A percentile compares a stretch with the other conserved stretches of the same genome.
phyloP scores from a whole-genome alignment of 495 filamentous ascomycete genomes.

The Saxispiralis lemnorum region DNA sequence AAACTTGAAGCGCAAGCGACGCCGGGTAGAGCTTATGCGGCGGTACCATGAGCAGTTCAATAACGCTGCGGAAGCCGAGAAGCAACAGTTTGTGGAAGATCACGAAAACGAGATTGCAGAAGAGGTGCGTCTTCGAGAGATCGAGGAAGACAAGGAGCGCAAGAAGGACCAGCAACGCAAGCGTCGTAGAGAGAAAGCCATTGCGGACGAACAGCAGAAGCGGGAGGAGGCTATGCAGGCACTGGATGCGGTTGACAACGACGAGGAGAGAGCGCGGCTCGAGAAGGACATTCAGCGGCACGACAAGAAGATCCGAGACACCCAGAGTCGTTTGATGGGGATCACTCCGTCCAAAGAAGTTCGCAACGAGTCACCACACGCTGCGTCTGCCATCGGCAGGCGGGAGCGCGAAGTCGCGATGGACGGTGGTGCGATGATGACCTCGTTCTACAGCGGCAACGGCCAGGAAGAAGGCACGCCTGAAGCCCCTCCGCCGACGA shows the following conservation, averaged over 20 bases:
- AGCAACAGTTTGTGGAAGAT: constrained; percentile 34
- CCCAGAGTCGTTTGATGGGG: constrained; percentile 62
- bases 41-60: constrained; percentile 36
- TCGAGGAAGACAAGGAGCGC: constrained; percentile 90
- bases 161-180: constrained; percentile 99
- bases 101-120: constrained; percentile 55
- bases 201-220: constrained; percentile 70
- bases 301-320: constrained; percentile 74
- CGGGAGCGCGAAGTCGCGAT: constrained; percentile 35
- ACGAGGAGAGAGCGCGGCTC: constrained; percentile 57
- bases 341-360: constrained; percentile 69
- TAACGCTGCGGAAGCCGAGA: constrained; percentile 34
- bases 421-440: constrained; percentile 80
- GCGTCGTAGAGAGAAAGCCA: constrained; percentile 86
- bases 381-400: constrained; percentile 35
- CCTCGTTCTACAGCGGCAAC: constrained; percentile 53
- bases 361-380: constrained; percentile 46
- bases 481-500: neutral
- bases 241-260: constrained; percentile 56
- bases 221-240: constrained; percentile 62
- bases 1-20: constrained; percentile 41
- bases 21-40: constrained; percentile 33
- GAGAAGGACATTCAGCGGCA: constrained; percentile 65
- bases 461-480: constrained; percentile 14
- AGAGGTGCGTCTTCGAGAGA: constrained; percentile 74